Conservation (phyloP, 306 rosid species). For the Corylus heterophylla region DNA sequence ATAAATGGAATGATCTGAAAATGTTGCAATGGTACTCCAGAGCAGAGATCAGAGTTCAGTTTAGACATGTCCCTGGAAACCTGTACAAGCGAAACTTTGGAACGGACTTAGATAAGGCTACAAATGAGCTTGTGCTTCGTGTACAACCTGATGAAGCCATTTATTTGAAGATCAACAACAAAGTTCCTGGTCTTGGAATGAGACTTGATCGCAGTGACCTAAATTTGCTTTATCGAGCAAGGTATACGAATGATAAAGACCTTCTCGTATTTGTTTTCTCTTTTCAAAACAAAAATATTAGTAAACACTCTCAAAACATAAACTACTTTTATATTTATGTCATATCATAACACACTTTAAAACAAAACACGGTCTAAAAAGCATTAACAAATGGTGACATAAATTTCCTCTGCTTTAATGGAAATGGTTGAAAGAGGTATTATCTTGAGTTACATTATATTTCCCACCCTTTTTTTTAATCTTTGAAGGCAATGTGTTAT, state of each 20-base stretch:
- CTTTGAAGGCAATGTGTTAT: not conserved
- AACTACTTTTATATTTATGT: too few species aligned
- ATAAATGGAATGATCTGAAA: conserved; percentile 21
- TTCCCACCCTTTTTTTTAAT: not conserved
- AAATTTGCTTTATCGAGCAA: conserved; percentile 79
- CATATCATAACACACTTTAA: too few species aligned
- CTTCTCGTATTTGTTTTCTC: too few species aligned
- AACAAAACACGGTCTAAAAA: too few species aligned
- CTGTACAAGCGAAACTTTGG: conserved; percentile 86
- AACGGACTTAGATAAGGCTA: conserved; percentile 86
- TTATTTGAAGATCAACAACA: conserved; percentile 94
- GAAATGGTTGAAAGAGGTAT: not conserved
- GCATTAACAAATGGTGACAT: too few species aligned
- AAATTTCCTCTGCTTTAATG: too few species aligned
- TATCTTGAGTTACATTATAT: not conserved
- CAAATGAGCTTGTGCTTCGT: conserved; percentile 94
- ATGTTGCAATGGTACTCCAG: conserved; percentile 41
- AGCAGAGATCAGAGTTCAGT: conserved; percentile 98
- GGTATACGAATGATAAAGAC: conserved; percentile 41
- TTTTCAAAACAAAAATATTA: too few species aligned
- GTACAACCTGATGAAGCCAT: conserved; percentile 99
- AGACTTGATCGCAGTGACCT: conserved; percentile 90
- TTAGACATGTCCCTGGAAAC: conserved; percentile 96
- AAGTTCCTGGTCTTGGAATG: conserved; percentile 98
- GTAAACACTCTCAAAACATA: too few species aligned